Base-by-base conservation (phyloP, 805 yeast species). In the Suhomyces vadensis region DNA sequence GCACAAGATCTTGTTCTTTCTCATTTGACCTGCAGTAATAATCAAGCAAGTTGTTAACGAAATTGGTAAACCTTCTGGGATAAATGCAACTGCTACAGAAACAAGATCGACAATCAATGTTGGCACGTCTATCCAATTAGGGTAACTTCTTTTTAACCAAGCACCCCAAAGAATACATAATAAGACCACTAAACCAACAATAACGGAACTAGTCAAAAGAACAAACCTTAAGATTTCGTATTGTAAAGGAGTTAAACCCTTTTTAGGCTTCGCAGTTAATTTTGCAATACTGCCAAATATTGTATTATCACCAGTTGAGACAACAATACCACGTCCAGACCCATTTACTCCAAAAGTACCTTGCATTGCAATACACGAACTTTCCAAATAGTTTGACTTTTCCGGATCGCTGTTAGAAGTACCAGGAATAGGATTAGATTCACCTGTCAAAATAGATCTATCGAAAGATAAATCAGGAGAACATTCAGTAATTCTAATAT, bases 41-140 rank as follows among this genome's bases (percentile, higher is more conserved):
- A 75, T 59, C 43, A 78, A 60, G 53, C 65, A 81, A 46, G 69
- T 77, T 53, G 75, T 78, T 64, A 60, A 73, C 41, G 78, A 82
- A 62, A 64, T 76, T 44, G 70, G 83, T 24, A 73, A 60, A 33
- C 80, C 79, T 52, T 76, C 79, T 5, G 81, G 80, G 37, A 77
- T 72, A 44, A 76, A 75, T 1, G 81, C 70, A 31, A 76, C 78
- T 1, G 73, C 67, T 35, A 76, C 63, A 3, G 75, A 70, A 39
- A 75, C 76, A 37, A 69, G 45, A 48, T 73, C 76, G 20, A 73
- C 65, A 33, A 72, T 69, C 45, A 75, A 58, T 9, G 64, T 54
- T 3, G 75, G 63, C 7, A 65, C 72, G 37, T 58, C 52, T 38
- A 75, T 72, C 75, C 75, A 74, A 35, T 56, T 65, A 7, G 69